Percentiles rank a stretch among this genome's conserved stretches.
phyloP scores from a whole-genome alignment of 768 basidiomycete genomes.

The Crepidotus variabilis region DNA sequence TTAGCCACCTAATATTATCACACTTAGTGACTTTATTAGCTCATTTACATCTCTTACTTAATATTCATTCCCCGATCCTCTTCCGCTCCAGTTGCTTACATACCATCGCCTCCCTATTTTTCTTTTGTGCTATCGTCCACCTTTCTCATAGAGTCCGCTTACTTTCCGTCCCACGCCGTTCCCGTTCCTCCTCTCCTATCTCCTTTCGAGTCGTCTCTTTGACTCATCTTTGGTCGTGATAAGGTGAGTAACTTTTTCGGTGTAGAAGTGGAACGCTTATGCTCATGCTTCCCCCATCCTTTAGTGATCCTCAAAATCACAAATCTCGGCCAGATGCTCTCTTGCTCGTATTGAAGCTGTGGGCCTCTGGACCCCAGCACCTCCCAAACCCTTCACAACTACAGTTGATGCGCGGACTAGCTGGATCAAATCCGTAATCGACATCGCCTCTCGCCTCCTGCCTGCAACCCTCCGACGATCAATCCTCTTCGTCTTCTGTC shows the following conservation, averaged over 20 bases:
- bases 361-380: neutral
- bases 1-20: constrained; percentile 9
- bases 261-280: neutral
- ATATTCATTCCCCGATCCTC: neutral
- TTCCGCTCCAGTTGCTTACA: constrained; percentile 14
- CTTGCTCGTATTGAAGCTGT: neutral
- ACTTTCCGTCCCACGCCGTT: neutral
- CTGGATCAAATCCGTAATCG: constrained; percentile 5
- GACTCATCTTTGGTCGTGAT: constrained; percentile 1
- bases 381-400: neutral
- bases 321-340: neutral
- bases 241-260: neutral
- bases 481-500: neutral
- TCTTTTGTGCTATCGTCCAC: constrained; percentile 1
- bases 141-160: constrained; percentile 2
- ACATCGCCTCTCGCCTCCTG: neutral
- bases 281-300: neutral
- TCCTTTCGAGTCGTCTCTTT: constrained; percentile 1
- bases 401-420: neutral
- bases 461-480: neutral
- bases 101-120: constrained; percentile 8
- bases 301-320: neutral
- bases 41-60: constrained; percentile 5
- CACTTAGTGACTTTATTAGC: constrained; percentile 11
- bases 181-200: neutral